Conservation (phyloP, 768 basidiomycete species). For the Mycena olivaceomarginata region DNA sequence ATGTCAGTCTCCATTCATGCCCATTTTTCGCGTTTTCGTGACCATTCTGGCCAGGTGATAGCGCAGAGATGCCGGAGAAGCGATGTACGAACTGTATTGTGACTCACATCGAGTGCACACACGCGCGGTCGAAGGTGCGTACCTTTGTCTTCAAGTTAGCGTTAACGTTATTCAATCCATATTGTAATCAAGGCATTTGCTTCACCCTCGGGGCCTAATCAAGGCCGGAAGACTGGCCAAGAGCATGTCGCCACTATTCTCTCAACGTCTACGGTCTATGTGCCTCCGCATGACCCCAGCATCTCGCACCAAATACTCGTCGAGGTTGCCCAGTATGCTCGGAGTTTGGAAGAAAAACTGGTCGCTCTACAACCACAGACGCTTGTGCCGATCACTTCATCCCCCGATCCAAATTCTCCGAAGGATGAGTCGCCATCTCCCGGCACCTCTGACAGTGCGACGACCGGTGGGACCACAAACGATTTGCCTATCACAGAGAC, state of each 20-base stretch:
- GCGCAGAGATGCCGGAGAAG: constrained; percentile 72
- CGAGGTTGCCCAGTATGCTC: constrained; percentile 38
- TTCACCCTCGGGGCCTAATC: background rate
- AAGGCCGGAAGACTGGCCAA: constrained; percentile 19
- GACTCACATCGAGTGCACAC: constrained; percentile 70
- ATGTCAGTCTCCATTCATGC: background rate
- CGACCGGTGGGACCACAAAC: background rate
- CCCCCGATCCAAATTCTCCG: background rate
- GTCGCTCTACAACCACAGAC: constrained; percentile 11
- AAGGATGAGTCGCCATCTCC: background rate
- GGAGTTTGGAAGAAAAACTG: constrained; percentile 29
- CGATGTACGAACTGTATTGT: constrained; percentile 75
- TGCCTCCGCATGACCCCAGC: constrained; percentile 20
- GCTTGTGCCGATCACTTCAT: background rate
- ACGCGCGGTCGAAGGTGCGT: constrained; percentile 72
- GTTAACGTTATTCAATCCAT: background rate
- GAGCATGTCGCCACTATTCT: constrained; percentile 33
- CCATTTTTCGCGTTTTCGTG: too few species aligned
- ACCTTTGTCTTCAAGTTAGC: background rate
- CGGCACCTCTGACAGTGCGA: background rate
- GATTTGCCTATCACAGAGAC: background rate
- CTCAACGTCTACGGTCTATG: constrained; percentile 25
- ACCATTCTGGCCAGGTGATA: constrained; percentile 63
- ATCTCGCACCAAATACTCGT: constrained; percentile 18
- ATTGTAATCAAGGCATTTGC: background rate